Conservation (phyloP, 768 basidiomycete species). For the Hericium rajendrae region DNA sequence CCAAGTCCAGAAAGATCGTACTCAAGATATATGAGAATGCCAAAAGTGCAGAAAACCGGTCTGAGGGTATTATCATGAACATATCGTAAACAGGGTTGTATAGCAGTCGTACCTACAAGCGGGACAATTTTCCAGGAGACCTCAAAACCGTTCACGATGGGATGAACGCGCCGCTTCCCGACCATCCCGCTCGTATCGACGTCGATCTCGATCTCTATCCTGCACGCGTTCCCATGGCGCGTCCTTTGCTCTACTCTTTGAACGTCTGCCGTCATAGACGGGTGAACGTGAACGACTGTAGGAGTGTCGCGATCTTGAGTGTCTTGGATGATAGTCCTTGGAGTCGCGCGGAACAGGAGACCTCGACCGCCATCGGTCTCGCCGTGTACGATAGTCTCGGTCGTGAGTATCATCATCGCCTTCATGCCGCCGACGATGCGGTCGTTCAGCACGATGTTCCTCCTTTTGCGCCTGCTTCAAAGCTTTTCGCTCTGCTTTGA, state of each 20-base stretch:
- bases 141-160: background rate
- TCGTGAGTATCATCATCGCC: slow-evolving; percentile 5
- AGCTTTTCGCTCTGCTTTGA: slow-evolving; percentile 49
- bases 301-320: too few relatives aligned
- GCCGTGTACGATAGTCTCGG: slow-evolving; percentile 9
- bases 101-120: too few relatives aligned
- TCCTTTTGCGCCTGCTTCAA: slow-evolving; percentile 51
- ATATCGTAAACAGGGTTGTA: too few relatives aligned
- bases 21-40: too few relatives aligned
- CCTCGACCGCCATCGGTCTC: slow-evolving; percentile 30
- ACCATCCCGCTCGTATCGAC: background rate
- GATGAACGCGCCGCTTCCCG: background rate
- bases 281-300: too few relatives aligned
- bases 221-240: background rate
- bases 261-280: slow-evolving; percentile 1
- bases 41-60: too few relatives aligned
- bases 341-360: background rate
- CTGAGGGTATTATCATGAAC: too few relatives aligned
- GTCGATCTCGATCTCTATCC: background rate
- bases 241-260: slow-evolving; percentile 15
- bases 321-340: background rate
- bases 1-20: too few relatives aligned
- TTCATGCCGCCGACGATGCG: slow-evolving; percentile 10
- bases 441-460: slow-evolving; percentile 28
- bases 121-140: too few relatives aligned